Evolutionary conservation across 106 monocot genomes (phyloP), one percentile per base, ranked within the genome.

Genomic region (Apostasia shenzhenica): DNA sequence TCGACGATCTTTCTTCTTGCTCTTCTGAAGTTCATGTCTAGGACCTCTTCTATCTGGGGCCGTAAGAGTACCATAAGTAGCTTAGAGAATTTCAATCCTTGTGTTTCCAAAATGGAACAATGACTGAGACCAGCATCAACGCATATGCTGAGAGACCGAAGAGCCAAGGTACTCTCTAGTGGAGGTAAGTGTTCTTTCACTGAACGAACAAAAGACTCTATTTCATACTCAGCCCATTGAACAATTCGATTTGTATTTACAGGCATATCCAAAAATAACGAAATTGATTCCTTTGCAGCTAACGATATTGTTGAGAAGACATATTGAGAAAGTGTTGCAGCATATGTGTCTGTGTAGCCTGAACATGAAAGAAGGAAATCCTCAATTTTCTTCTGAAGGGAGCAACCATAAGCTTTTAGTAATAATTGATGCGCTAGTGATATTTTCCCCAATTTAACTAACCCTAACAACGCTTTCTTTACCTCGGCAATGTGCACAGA

Each of bases 171-270:
- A 46, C 81, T 78, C 66, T 92, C 97, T 46, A 81, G 26, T 59
- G 69, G 42, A 64, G 89, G 87, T 57, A 83, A 79, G 72, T 92
- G 86, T 67, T 97, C 89, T 76, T 89, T 97, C 66, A 92, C 89
- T 55, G 85, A 60, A 51, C 61, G 80, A 54, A 86, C 81, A 73
- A 89, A 92, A 49, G 78, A 74, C 67, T 92, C 97, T 56, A 97
- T 87, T 77, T 97, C 82, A 71, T 59, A 81, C 69, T 97, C 97
- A 70, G 89, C 97, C 97, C 97, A 97, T 47, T 97, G 89, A 3
- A 85, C 78, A 59, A 90, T 79, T 53, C 87, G 82, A 79, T 79
- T 92, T 41, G 77, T 74, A 75, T 85, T 87, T 43, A 74, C 59
- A 50, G 84, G 67, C 41, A 61, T 77, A 69, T 97, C 83, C 70